Evolutionary conservation across 2,329 filamentous ascomycete species (phyloP), one percentile per base, ranked within the genome.

Genomic region (Paramyrothecium roridum): DNA sequence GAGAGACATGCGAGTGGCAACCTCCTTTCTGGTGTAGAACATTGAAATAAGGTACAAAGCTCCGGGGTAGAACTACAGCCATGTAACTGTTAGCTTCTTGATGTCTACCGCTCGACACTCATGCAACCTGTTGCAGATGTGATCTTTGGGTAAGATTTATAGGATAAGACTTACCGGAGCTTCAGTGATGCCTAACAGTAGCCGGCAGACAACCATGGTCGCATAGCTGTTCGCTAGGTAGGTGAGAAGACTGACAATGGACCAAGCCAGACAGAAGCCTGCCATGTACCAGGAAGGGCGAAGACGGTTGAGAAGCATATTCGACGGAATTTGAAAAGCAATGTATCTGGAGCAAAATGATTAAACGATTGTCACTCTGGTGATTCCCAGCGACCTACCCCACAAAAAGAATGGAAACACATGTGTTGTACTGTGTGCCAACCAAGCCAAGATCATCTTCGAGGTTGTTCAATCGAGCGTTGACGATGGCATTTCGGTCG

Each of bases 11-110:
- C 84, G 74, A 19, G 85, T 73, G 6, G 79, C 82, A 1, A 86
- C 70, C 63, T 87, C 86, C 59, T 82, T 82, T 22, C 84, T 76
- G 1, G 84, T 88, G 63, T 89, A 89, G 54, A 80, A 80, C 0
- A 78, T 63, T 0, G 76, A 12, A 2, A 66, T 56, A 56, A 65
- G 59, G 56, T 63, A 66, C 3, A 61, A 56, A 2, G 69, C 69
- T 10, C 70, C 68, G 1, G 68, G 68, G 49, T 70, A 71, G 58
- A 69, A 70, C 61, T 68, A 54, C 3, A 47, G 40, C 8, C 11
- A 52, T 21, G 13, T 11, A 22, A 54, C 19, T 17, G 56, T 60
- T 21, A 16, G 16, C 19, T 20, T 8, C 4, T 11, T 43, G 37
- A 43, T 13, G 3, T 19, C 11, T 30, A 22, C 13, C 48, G 8